phyloP scores from a whole-genome alignment of 257 asterid species.

The Gentiana straminea region DNA sequence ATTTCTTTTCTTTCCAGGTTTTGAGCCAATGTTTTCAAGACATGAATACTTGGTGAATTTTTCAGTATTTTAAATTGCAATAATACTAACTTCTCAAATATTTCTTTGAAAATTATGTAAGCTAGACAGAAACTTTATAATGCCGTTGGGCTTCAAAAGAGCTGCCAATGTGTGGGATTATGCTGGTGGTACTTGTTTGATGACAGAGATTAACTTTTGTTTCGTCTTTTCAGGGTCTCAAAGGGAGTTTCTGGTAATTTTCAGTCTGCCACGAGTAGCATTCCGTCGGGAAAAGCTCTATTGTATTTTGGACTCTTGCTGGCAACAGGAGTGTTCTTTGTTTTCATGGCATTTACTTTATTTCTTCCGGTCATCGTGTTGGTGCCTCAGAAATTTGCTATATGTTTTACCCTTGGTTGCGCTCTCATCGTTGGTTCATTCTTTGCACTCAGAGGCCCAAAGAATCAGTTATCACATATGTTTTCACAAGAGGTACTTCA shows the following conservation, averaged over 20 bases:
- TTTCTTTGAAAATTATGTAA: not conserved
- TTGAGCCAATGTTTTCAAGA: not conserved
- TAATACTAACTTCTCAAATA: not conserved
- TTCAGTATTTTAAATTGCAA: not conserved
- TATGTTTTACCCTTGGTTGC: slow-evolving; percentile 87
- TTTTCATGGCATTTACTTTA: slow-evolving; percentile 73
- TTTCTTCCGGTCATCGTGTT: slow-evolving; percentile 87
- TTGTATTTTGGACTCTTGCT: slow-evolving; percentile 77
- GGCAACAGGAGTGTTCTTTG: slow-evolving; percentile 78
- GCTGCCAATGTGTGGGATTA: not conserved
- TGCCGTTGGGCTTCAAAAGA: not conserved
- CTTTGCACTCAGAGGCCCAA: slow-evolving; percentile 85
- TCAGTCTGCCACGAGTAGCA: slow-evolving; percentile 90
- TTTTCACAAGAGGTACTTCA: slow-evolving; percentile 66
- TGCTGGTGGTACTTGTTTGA: not conserved
- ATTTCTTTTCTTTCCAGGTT: too few relatives aligned
- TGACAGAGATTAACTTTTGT: not conserved
- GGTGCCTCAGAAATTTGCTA: slow-evolving; percentile 87
- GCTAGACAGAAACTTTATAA: not conserved
- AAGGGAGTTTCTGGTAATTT: slow-evolving; percentile 92
- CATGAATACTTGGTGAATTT: not conserved
- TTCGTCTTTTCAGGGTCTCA: slow-evolving; percentile 44
- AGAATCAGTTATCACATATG: slow-evolving; percentile 76
- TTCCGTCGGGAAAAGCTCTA: slow-evolving; percentile 90
- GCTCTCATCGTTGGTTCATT: slow-evolving; percentile 75